Base-by-base conservation (phyloP, 495 filamentous ascomycete genomes). In the Xylaria curta region DNA sequence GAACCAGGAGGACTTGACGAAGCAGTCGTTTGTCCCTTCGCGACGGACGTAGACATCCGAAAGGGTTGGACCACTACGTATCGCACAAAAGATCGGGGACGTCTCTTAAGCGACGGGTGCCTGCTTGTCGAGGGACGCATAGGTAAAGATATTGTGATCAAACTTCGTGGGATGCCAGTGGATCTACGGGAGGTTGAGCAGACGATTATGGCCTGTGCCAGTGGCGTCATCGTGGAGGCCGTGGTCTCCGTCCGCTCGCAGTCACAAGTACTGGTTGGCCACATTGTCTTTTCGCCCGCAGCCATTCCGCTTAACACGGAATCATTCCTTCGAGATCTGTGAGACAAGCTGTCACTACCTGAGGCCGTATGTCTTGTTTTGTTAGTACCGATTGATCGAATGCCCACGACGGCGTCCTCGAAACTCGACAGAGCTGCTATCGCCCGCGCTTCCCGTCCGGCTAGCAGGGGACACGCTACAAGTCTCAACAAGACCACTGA, bases 101-200 rank as follows among this genome's bases (percentile, higher is more conserved):
- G 70, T 7, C 66, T 83, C 0, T 65, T 36, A 1, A 12, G 44
- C 0, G 83, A 86, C 62, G 87, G 87, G 0, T 7, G 67, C 0
- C 40, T 90, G 4, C 40, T 82, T 0, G 74, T 86, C 51, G 47
- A 76, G 1, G 79, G 81, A 3, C 83, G 88, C 1, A 81, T 86
- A 8, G 72, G 67, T 0, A 85, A 85, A 5, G 84, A 86, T 36
- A 84, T 80, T 7, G 84, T 87, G 72, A 72, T 88, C 49, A 89
- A 90, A 69, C 49, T 90, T 3, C 76, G 83, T 0, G 88, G 88
- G 0, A 64, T 87, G 8, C 85, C 87, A 0, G 82, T 89, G 12
- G 86, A 90, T 6, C 68, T 90, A 0, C 63, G 78, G 17, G 88
- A 90, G 15, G 78, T 89, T 7, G 86, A 87, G 71, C 26, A 19